Evolutionary conservation across 345 rosid genomes (phyloP), one percentile per base, ranked within the genome.

Genomic region (Boechera retrofracta): DNA sequence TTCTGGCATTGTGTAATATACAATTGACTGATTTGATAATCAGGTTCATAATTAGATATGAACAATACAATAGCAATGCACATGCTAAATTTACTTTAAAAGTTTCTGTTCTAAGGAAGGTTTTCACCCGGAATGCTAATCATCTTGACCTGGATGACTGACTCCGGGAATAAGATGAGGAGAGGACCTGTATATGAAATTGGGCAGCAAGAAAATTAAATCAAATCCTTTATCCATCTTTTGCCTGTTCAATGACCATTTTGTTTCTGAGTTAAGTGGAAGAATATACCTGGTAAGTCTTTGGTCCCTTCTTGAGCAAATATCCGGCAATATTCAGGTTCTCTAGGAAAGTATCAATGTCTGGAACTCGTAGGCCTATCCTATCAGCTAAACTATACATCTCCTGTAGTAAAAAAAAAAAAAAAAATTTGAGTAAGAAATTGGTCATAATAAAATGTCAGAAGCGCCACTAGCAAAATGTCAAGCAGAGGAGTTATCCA

Each of bases 341-440:
- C 53, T 95, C 97, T 28, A 91, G 85, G 70, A 95, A 91, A 24
- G 88, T 80, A 74, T 95, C 96, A 5, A 92, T 83, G 71, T 92
- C 97, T 10, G 98, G 96, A 83, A 95, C 98, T 86, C 91, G 81
- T 71, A 95, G 80, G 70, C 87, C 87, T 35, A 95, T 92, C 77
- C 93, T 86, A 69, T 92, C 97, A 5, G 99, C 94, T 82, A 92
- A 83, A 86, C 98, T 87, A 80, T 91, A 95, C 74, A 95, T 89
- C 82, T 95, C 99, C 98, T 95, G 93, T 32, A 81, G 71, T 55
- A 54, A 39, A 21, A 21, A 18, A 18, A 21, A 21, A 21, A 21
- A 21, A 18, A 21, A 21, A 21, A 21, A 21, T 6, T 3, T 15
- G 24, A 59, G 69, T 78, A 42, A 64, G 64, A 65, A 42, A 5